A percentile compares a stretch with the other conserved stretches of the same genome.
Conservation (phyloP, 2,329 filamentous ascomycete species). For the Cephalotrichum gorgonifer region DNA sequence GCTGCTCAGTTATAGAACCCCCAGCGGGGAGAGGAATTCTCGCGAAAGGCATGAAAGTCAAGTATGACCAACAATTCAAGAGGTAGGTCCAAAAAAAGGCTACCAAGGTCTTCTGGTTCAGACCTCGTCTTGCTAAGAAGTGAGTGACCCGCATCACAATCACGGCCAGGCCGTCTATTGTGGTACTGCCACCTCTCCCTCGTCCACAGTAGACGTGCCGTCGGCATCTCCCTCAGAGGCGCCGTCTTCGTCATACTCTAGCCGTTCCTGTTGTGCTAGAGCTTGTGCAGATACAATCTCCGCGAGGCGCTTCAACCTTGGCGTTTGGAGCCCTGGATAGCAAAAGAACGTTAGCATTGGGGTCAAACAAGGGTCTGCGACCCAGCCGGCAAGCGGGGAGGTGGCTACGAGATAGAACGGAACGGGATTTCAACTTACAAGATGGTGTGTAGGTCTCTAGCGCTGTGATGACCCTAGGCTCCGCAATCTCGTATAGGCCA, state of each 20-base stretch:
- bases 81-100: no score
- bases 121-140: background rate
- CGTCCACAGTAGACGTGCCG: constrained; percentile 19
- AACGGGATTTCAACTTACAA: constrained; percentile 50
- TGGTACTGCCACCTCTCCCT: background rate
- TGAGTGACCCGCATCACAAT: background rate
- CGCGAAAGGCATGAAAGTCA: background rate
- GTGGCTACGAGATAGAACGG: background rate
- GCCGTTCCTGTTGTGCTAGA: constrained; percentile 86
- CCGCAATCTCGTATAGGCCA: constrained; percentile 95
- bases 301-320: constrained; percentile 86
- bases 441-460: constrained; percentile 97
- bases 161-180: background rate
- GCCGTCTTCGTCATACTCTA: constrained; percentile 43
- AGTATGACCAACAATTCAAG: background rate
- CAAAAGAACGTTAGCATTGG: constrained; percentile 17
- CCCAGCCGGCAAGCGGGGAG: background rate
- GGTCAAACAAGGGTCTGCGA: background rate
- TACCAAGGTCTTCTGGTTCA: no score
- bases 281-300: constrained; percentile 97
- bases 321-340: constrained; percentile 88
- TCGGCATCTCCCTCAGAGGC: constrained; percentile 32
- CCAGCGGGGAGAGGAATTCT: background rate
- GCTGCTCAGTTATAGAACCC: background rate
- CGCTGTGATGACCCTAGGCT: constrained; percentile 89